phyloP scores from a whole-genome alignment of 2,329 filamentous ascomycete species.

The Ophiostoma ulmi region DNA sequence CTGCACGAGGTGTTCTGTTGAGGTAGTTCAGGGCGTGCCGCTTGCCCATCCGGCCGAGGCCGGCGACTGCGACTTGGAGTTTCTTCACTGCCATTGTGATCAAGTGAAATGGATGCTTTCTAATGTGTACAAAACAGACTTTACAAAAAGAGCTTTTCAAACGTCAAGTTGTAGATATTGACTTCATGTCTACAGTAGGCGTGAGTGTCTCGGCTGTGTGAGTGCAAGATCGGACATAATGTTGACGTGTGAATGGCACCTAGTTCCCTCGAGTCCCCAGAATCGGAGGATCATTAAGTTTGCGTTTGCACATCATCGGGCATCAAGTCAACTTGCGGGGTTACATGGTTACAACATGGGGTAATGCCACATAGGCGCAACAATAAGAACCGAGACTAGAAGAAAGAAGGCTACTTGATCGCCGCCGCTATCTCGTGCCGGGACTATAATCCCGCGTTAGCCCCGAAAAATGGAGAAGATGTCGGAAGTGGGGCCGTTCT shows the following conservation, averaged over 20 bases:
- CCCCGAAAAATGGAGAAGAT: neutral
- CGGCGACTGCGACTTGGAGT: neutral
- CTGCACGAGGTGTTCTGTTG: neutral
- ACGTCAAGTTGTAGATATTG: neutral
- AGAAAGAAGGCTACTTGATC: no score
- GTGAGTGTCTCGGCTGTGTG: no score
- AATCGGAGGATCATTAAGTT: no score
- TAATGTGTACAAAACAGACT: neutral
- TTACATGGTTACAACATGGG: no score
- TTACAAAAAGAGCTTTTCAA: neutral
- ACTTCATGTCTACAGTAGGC: neutral
- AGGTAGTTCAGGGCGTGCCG: neutral
- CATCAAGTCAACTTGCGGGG: no score
- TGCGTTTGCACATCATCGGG: no score
- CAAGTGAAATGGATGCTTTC: neutral
- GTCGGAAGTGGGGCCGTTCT: neutral
- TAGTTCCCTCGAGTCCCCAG: no score
- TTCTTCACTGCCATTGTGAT: neutral
- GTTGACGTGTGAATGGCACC: no score
- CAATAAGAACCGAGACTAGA: no score
- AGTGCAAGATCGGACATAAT: no score
- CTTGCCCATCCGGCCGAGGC: constrained; percentile 3
- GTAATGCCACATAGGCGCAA: no score
- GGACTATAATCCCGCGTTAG: neutral
- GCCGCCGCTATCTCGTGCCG: neutral